Conservation (phyloP, 305 asterid species). For the Caryopteris hybrid region DNA sequence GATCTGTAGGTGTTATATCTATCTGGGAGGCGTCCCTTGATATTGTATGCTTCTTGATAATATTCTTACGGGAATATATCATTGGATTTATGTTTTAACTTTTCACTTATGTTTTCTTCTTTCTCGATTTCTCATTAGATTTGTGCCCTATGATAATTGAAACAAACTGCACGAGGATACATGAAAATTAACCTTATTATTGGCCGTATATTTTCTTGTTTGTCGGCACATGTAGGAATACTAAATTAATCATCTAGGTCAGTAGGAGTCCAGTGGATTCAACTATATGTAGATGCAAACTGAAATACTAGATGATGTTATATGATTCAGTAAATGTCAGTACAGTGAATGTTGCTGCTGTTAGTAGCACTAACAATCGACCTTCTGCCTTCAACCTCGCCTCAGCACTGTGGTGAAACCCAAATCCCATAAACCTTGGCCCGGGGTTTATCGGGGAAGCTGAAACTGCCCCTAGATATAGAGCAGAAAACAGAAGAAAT, state of each 20-base stretch:
- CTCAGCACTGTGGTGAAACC: conserved; percentile 28
- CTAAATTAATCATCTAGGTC: too few relatives aligned
- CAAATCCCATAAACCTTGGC: conserved; percentile 36
- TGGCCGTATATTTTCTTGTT: background rate
- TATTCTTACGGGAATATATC: too few relatives aligned
- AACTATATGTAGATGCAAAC: background rate
- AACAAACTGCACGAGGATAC: background rate
- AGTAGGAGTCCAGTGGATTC: background rate
- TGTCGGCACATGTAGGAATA: background rate
- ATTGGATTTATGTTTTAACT: background rate
- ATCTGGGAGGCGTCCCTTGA: background rate
- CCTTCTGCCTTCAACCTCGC: conserved; percentile 22
- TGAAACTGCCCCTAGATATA: conserved; percentile 20
- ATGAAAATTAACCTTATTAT: background rate
- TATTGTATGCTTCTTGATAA: background rate
- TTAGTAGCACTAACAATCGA: conserved; percentile 15
- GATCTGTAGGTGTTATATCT: background rate
- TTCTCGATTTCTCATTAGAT: background rate
- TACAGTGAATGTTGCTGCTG: conserved; percentile 12
- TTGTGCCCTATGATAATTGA: background rate
- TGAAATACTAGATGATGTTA: background rate
- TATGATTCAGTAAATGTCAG: background rate
- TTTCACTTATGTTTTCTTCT: background rate
- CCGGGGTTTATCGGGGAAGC: conserved; percentile 56
- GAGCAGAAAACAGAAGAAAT: background rate